Evolutionary conservation across 345 rosid genomes (phyloP).

Genomic region (Murraya paniculata): DNA sequence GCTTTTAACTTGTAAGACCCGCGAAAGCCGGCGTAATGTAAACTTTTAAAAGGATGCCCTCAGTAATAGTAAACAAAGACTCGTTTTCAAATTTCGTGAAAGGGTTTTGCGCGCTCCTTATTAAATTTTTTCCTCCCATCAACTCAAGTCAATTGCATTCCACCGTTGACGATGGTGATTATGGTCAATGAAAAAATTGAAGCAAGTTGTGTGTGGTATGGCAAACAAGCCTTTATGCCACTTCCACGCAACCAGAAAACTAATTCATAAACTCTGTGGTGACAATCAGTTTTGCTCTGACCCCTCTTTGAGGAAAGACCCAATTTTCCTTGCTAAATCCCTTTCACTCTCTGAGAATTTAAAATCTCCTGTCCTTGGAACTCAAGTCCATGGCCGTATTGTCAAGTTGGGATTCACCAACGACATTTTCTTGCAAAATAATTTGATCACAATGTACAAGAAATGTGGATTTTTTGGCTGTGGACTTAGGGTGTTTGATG

Average conservation of each 20-base stretch:
- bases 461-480: slow-evolving; percentile 9
- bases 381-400: slow-evolving; percentile 33
- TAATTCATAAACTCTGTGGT: background rate
- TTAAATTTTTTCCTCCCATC: background rate
- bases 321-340: slow-evolving; percentile 15
- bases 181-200: background rate
- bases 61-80: too few relatives aligned
- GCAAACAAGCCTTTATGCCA: background rate
- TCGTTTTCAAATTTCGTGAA: too few relatives aligned
- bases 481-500: slow-evolving; percentile 34
- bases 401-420: slow-evolving; percentile 25
- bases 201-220: background rate
- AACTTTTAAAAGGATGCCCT: too few relatives aligned
- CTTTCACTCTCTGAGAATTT: slow-evolving; percentile 23
- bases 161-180: background rate
- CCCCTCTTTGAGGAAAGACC: slow-evolving; percentile 11
- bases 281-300: background rate
- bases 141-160: background rate
- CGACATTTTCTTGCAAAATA: slow-evolving; percentile 32
- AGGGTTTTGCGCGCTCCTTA: background rate
- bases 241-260: background rate
- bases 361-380: slow-evolving; percentile 21
- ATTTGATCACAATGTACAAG: slow-evolving; percentile 26
- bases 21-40: too few relatives aligned
- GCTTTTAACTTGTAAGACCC: too few relatives aligned